Evolutionary conservation across 1,139 yeast genomes (phyloP).

Genomic region (Candida pseudoviswanathii): DNA sequence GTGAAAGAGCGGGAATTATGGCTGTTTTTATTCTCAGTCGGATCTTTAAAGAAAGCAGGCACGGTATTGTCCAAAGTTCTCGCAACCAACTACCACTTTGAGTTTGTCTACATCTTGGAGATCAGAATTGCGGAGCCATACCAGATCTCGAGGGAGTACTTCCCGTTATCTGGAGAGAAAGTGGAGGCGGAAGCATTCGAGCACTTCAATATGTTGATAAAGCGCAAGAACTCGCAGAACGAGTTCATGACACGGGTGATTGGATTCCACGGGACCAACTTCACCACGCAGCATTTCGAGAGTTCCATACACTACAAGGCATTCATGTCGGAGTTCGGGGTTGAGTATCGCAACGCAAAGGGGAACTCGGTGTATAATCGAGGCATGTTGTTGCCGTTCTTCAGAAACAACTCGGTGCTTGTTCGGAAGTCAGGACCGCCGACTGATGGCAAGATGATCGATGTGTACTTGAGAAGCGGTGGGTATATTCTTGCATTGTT

Average conservation of each 20-base stretch:
- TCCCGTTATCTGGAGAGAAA: conserved; percentile 40
- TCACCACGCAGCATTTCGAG: conserved; percentile 38
- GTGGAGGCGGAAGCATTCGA: conserved; percentile 48
- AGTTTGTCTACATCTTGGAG: conserved; percentile 60
- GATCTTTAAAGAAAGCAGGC: conserved; percentile 48
- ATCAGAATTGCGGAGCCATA: conserved; percentile 52
- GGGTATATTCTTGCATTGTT: conserved; percentile 62
- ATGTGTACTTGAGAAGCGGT: conserved; percentile 53
- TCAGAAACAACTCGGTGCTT: conserved; percentile 41
- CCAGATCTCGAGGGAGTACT: conserved; percentile 39
- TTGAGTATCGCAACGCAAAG: conserved; percentile 37
- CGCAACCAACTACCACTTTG: conserved; percentile 38
- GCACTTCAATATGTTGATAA: conserved; percentile 36
- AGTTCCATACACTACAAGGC: conserved; percentile 50
- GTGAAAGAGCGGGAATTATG: conserved; percentile 32
- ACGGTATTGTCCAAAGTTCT: conserved; percentile 42
- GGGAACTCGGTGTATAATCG: conserved; percentile 37
- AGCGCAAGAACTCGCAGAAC: conserved; percentile 25
- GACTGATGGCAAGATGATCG: conserved; percentile 25
- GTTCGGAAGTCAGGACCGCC: conserved; percentile 30
- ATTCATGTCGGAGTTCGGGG: conserved; percentile 57
- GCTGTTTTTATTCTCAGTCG: conserved; percentile 40
- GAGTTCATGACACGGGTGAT: conserved; percentile 46
- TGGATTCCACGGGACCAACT: conserved; percentile 46
- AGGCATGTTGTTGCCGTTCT: conserved; percentile 57